Base-by-base conservation (phyloP, 140 eudicot genomes). In the Senecio squalidus region DNA sequence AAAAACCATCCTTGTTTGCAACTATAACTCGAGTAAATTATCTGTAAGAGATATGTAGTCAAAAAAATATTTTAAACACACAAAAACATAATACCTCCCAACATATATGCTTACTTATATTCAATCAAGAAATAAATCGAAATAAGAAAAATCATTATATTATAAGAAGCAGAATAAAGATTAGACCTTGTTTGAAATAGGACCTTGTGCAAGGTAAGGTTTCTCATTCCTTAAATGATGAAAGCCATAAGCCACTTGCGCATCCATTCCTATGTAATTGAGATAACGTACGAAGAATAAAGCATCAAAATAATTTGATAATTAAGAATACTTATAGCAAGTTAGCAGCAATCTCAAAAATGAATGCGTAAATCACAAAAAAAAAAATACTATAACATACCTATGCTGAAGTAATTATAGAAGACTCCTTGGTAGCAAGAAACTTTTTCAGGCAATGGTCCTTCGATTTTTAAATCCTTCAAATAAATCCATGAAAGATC, bases 1-100 rank as follows among this genome's bases (percentile, higher is more conserved):
- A 83, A 86, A 75, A 90, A 90, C 98, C 98, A 90, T 14, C 98
- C 98, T 78, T 90, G 98, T 66, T 78, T 86, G 82, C 98, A 90
- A 70, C 91, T 85, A 69, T 78, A 90, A 43, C 94, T 81, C 9
- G 95, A 86, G 70, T 90, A 90, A 25, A 90, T 90, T 60, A 90
- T 44, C 97, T 90, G 86, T 65, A 43, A 41, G 3, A 29, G 28
- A 55, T 6, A 56, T 18, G 48, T 13, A 44, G 29, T 43, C 70
- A 34, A 15, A 5, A 2, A 60, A n/a, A 52, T 20, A 44, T 24
- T 59, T 15, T 47, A 20, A 62, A 40, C 22, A 10, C 54, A 44
- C 46, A 20, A 33, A 45, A 31, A 22, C 38, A 33, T 7, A n/a
- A n/a, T n/a, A n/a, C 64, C 33, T 55, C 29, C 13, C 28, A 52